Evolutionary conservation across 73 alveolate genomes (phyloP), one percentile per base, ranked within the genome.

Genomic region (Tetrahymena borealis): DNA sequence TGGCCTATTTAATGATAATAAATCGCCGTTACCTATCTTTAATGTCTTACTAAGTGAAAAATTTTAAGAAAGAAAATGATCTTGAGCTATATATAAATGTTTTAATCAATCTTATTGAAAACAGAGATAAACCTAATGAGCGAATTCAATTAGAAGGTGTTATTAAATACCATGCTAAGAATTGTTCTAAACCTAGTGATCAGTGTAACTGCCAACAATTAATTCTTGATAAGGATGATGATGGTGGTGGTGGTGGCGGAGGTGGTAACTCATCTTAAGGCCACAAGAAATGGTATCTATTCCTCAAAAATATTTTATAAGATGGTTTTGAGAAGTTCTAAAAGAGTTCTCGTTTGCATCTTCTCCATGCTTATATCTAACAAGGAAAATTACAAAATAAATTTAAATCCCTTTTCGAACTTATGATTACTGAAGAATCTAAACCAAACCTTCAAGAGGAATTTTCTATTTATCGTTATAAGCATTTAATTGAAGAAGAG

Each of bases 361-460:
- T 93, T 20, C 60, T 90, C 15, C 85, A 91, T 40, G 40, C 96
- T 18, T 93, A 91, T 18, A 78, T 93, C 16, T 79, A 91, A 60
- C 94, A 93, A 35, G 94, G 91, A 91, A 93, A 93, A 36, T 77
- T 93, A 12, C 42, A 93, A 39, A 93, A 93, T 37, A 93, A 93
- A 78, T 93, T 93, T 32, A 93, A 93, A 91, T 94, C 96, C 20
- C 40, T 93, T 41, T 91, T 91, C 78, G 96, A 93, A 91, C 91
- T 93, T 32, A 93, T 93, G 94, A 93, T 93, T 60, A 93, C 96
- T 32, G 94, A 93, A 78, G 94, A 93, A 60, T 40, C 90, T 20
- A 93, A 93, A 38, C 96, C 96, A 28, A 93, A 91, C n/a, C 40
- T 93, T 32, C 18, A 93, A 41, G 96, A 93, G 42, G 94, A 93